These are phyloP conservation scores for Benincasa hispida DNA, from an alignment of 306 rosid species.

Conservation along the genomic window DNA sequence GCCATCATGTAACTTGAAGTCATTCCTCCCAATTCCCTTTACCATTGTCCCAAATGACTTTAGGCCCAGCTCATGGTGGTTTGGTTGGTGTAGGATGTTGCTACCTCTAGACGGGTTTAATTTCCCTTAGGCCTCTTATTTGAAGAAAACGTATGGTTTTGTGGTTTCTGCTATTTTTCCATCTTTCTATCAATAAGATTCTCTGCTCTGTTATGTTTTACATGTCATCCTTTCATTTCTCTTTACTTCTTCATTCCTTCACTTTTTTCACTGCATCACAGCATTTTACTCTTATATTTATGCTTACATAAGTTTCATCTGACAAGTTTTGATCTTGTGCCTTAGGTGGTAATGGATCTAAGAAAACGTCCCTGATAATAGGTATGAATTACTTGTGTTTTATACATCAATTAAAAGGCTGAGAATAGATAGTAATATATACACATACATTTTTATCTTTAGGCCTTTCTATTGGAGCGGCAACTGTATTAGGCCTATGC, in stretches of 20 bases:
- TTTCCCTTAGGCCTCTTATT: background rate
- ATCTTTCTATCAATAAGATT: background rate
- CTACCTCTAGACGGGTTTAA: background rate
- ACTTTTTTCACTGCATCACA: background rate
- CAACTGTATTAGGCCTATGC: slow-evolving; percentile 16
- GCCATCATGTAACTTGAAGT: background rate
- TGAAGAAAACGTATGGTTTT: background rate
- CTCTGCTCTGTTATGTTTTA: background rate
- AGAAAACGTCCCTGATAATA: background rate
- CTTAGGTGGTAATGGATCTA: background rate
- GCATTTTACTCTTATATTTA: background rate
- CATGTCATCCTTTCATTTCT: background rate
- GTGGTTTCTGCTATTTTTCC: background rate
- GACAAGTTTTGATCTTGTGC: background rate
- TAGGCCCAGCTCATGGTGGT: background rate
- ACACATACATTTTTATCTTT: background rate
- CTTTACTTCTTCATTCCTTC: background rate
- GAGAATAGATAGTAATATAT: background rate
- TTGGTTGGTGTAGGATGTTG: background rate
- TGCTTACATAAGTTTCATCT: background rate
- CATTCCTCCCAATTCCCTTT: background rate
- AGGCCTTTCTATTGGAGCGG: slow-evolving; percentile 42
- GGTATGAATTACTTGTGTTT: background rate
- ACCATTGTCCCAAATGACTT: no score
- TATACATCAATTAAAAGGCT: background rate